phyloP scores from a whole-genome alignment of 2,329 filamentous ascomycete species.

The Microcyclospora pomicola region DNA sequence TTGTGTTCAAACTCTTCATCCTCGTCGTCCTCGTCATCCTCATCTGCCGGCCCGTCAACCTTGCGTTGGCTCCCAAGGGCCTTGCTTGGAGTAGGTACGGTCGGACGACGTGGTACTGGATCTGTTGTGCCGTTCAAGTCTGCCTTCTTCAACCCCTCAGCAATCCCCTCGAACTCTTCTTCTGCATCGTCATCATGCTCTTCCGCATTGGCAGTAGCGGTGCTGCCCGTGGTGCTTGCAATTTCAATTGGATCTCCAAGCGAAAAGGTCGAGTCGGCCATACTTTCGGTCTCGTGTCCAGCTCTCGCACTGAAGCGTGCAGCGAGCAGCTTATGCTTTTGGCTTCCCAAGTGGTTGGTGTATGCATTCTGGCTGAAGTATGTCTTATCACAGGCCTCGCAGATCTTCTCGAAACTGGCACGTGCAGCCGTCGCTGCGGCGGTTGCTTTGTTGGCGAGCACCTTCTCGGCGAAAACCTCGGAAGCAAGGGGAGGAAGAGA shows the following conservation, averaged over 20 bases:
- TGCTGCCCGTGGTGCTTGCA: slow-evolving; percentile 25
- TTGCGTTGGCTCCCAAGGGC: slow-evolving; percentile 11
- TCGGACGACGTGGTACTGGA: slow-evolving; percentile 21
- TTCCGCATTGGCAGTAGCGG: slow-evolving; percentile 39
- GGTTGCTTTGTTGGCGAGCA: slow-evolving; percentile 75
- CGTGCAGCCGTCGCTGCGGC: slow-evolving; percentile 75
- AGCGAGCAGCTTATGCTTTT: slow-evolving; percentile 69
- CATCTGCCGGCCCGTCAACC: slow-evolving; percentile 8
- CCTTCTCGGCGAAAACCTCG: slow-evolving; percentile 90
- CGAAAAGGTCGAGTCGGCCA: slow-evolving; percentile 84
- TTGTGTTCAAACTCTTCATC: slow-evolving; percentile 22
- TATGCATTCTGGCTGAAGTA: slow-evolving; percentile 97
- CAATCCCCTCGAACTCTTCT: slow-evolving; percentile 62
- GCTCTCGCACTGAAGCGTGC: slow-evolving; percentile 30
- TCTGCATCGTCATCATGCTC: slow-evolving; percentile 40
- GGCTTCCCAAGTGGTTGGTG: slow-evolving; percentile 79
- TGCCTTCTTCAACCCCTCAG: slow-evolving; percentile 62
- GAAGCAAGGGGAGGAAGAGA: slow-evolving; percentile 81
- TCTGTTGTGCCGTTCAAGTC: slow-evolving; percentile 30
- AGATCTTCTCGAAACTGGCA: slow-evolving; percentile 75
- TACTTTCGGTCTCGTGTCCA: slow-evolving; percentile 40
- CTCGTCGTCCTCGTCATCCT: slow-evolving; percentile 27
- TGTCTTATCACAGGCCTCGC: slow-evolving; percentile 71
- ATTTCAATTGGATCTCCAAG: slow-evolving; percentile 61
- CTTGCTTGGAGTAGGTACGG: slow-evolving; percentile 27